phyloP scores from a whole-genome alignment of 148 eudicot species.

The Nepenthes gracilis region DNA sequence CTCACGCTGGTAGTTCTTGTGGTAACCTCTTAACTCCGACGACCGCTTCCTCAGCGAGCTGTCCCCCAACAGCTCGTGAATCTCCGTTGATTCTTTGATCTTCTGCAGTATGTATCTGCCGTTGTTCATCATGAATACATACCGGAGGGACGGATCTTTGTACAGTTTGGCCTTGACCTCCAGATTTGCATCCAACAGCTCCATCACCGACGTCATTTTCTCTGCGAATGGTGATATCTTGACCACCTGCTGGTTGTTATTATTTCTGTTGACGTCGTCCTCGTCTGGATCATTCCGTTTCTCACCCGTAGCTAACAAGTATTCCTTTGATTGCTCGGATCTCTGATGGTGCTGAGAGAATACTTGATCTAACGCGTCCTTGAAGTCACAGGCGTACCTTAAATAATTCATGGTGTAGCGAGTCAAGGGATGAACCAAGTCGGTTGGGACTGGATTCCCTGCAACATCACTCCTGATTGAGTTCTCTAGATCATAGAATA shows the following conservation, averaged over 20 bases:
- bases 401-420: constrained; percentile 82
- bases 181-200: no score
- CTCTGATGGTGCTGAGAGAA: constrained; percentile 31
- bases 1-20: constrained; percentile 37
- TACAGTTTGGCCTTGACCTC: no score
- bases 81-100: constrained; percentile 21
- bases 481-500: constrained; percentile 60
- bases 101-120: constrained; percentile 29
- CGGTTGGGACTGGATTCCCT: constrained; percentile 51
- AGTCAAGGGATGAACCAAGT: constrained; percentile 80
- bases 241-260: constrained; percentile 33
- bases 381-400: constrained; percentile 62
- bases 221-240: constrained; percentile 48
- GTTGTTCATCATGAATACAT: constrained; percentile 67
- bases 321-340: neutral
- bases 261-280: neutral
- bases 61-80: constrained; percentile 25
- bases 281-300: neutral
- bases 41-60: constrained; percentile 25
- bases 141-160: no score
- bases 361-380: constrained; percentile 43
- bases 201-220: no score
- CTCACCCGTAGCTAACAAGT: neutral
- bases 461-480: constrained; percentile 53
- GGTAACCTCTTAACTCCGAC: constrained; percentile 22